Conservation (phyloP, 495 filamentous ascomycete species). For the Xylaria longipes region DNA sequence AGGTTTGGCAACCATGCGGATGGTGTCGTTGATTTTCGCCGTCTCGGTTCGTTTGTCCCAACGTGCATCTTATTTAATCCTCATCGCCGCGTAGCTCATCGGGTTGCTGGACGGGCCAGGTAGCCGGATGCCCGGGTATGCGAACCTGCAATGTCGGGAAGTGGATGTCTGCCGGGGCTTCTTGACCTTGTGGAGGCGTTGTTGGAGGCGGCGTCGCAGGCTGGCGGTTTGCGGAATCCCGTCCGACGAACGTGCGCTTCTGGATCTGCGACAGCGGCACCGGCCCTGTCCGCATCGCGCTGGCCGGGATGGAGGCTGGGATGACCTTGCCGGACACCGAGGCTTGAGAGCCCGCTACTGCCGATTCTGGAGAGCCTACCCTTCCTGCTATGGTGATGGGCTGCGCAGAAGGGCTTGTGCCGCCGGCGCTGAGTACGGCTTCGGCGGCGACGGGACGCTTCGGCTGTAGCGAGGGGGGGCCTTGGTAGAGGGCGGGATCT, state of each 20-base stretch:
- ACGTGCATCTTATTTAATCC: background rate
- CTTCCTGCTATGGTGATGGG: constrained; percentile 8
- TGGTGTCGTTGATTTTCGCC: background rate
- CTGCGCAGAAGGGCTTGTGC: background rate
- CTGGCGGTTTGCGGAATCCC: background rate
- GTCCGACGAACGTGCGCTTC: constrained; percentile 11
- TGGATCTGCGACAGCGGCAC: constrained; percentile 18
- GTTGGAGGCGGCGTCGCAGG: background rate
- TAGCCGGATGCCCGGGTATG: constrained; percentile 26
- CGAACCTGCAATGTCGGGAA: constrained; percentile 30
- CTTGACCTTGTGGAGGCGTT: background rate
- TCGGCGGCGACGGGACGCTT: constrained; percentile 17
- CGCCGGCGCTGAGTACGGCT: constrained; percentile 3
- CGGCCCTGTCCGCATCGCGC: constrained; percentile 6
- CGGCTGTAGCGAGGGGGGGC: background rate
- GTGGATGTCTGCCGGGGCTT: background rate
- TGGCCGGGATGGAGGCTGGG: constrained; percentile 29
- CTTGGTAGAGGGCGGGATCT: constrained; percentile 31
- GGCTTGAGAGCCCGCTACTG: constrained; percentile 21
- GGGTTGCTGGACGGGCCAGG: constrained; percentile 26
- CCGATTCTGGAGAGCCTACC: background rate
- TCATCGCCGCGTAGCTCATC: background rate
- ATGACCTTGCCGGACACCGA: constrained; percentile 28
- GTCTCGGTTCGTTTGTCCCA: background rate
- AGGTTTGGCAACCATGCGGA: background rate